Conservation (phyloP, 148 eudicot genomes). For the Amaranthus hypochondriacus region DNA sequence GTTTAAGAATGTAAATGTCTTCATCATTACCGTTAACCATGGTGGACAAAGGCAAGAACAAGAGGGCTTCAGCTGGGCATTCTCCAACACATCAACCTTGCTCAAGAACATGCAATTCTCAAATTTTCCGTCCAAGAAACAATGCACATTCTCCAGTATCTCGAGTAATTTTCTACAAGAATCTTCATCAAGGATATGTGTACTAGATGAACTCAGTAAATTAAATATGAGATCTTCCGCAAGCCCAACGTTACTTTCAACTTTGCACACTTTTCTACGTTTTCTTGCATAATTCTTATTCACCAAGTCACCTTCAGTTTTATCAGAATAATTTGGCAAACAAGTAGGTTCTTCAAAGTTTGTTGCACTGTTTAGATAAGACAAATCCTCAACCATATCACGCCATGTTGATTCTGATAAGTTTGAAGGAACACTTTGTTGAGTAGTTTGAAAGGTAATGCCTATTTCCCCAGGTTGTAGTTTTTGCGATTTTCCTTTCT, state of each 20-base stretch:
- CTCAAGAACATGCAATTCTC: conserved; percentile 49
- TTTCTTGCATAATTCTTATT: conserved; percentile 26
- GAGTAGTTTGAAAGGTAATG: conserved; percentile 19
- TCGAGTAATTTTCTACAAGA: conserved; percentile 32
- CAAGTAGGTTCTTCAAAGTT: conserved; percentile 18
- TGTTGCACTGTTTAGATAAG: conserved; percentile 31
- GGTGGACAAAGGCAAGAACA: conserved; percentile 62
- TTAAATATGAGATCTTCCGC: conserved; percentile 32
- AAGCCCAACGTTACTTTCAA: conserved; percentile 26
- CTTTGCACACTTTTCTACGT: conserved; percentile 29
- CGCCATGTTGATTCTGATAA: conserved; percentile 56
- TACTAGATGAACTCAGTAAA: conserved; percentile 35
- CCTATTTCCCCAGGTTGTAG: conserved; percentile 30
- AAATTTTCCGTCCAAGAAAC: conserved; percentile 44
- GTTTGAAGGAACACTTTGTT: conserved; percentile 27
- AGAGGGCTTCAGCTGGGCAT: conserved; percentile 22
- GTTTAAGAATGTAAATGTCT: conserved; percentile 62
- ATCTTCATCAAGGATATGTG: conserved; percentile 34
- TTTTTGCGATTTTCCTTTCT: conserved; percentile 39
- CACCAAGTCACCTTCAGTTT: conserved; percentile 11
- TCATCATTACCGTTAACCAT: conserved; percentile 61
- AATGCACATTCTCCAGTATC: conserved; percentile 51
- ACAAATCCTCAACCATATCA: conserved; percentile 65
- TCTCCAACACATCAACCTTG: conserved; percentile 26
- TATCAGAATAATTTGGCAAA: conserved; percentile 13